Evolutionary conservation across 148 eudicot genomes (phyloP).

Genomic region (Polygonum maritimum): DNA sequence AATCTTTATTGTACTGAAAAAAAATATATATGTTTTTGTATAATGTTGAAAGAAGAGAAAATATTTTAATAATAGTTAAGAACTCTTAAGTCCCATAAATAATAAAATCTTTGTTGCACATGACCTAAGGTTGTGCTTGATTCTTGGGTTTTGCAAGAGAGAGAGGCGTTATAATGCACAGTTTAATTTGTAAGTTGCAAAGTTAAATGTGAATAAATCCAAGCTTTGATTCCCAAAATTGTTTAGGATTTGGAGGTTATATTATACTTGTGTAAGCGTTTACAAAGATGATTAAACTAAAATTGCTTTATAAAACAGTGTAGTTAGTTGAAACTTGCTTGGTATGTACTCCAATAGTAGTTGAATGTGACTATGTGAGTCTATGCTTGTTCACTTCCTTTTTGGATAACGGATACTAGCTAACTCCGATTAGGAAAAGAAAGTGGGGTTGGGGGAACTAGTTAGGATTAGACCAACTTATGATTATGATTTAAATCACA

Average conservation of each 20-base stretch:
- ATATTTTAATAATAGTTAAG: too few relatives aligned
- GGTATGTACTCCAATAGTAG: background rate
- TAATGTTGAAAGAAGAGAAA: too few relatives aligned
- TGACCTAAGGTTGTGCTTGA: too few relatives aligned
- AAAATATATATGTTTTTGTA: too few relatives aligned
- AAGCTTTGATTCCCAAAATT: too few relatives aligned
- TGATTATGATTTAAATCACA: too few relatives aligned
- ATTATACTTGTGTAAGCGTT: background rate
- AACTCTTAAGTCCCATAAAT: too few relatives aligned
- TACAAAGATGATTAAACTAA: background rate
- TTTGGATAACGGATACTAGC: background rate
- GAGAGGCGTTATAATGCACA: background rate
- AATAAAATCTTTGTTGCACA: too few relatives aligned
- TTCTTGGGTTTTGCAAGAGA: background rate
- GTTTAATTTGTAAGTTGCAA: background rate
- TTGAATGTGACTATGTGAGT: background rate
- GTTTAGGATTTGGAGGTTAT: background rate
- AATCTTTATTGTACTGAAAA: too few relatives aligned
- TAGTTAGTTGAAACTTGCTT: background rate
- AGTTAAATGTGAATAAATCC: background rate
- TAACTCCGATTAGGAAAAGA: too few relatives aligned
- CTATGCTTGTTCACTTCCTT: background rate
- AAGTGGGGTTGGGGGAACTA: too few relatives aligned
- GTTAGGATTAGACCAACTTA: too few relatives aligned
- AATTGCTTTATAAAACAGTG: background rate